phyloP scores from a whole-genome alignment of 169 alveolate species.

The Theileria equi region DNA sequence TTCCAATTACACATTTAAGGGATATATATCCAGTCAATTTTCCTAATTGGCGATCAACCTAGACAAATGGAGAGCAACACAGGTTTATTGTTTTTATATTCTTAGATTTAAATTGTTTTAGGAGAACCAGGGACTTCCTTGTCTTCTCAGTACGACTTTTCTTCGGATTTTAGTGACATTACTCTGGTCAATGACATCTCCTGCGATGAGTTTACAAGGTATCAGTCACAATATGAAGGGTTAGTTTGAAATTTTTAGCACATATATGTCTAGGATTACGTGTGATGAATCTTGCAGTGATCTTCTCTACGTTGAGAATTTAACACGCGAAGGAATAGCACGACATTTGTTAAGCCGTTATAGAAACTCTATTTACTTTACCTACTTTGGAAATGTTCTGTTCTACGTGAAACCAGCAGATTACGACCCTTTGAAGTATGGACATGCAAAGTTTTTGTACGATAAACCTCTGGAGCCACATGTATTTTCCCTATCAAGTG shows the following conservation, averaged over 20 bases:
- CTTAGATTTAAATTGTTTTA: no score
- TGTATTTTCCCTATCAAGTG: slow-evolving; percentile 33
- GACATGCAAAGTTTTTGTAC: slow-evolving; percentile 8
- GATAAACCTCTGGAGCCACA: slow-evolving; percentile 26
- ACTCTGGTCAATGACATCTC: no score
- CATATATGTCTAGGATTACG: background rate
- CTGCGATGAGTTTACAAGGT: no score
- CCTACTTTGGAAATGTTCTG: slow-evolving; percentile 60
- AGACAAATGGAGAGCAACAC: background rate
- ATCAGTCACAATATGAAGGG: no score
- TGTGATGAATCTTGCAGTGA: slow-evolving; percentile 9
- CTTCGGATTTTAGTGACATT: no score
- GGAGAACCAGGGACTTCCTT: background rate
- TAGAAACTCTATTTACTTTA: slow-evolving; percentile 2
- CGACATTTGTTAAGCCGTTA: slow-evolving; percentile 26
- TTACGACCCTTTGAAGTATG: slow-evolving; percentile 1
- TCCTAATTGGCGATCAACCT: no score
- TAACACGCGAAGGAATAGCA: slow-evolving; percentile 1
- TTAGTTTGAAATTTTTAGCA: no score
- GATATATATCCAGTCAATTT: background rate
- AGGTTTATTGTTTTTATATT: no score
- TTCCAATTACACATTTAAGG: no score
- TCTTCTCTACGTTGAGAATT: slow-evolving; percentile 39
- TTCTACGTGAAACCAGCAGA: slow-evolving; percentile 38
- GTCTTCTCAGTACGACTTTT: background rate